Evolutionary conservation across 345 rosid genomes (phyloP).

Genomic region (Erysimum cheiranthoides): DNA sequence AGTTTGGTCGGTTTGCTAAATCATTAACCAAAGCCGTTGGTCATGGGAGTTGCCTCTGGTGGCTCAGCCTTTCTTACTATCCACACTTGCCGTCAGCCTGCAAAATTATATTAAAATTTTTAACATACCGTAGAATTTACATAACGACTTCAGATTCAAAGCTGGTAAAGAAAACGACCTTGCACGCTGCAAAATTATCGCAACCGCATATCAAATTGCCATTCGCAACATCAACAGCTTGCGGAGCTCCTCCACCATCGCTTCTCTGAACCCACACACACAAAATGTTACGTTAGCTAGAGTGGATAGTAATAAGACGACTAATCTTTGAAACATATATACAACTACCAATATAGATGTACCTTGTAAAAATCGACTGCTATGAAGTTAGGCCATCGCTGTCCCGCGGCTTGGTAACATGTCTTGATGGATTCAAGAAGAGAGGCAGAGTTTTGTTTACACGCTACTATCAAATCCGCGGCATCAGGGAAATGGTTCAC

Average conservation of each 20-base stretch:
- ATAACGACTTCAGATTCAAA: background rate
- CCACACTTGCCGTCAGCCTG: slow-evolving; percentile 39
- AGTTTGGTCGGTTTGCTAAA: slow-evolving; percentile 15
- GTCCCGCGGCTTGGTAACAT: slow-evolving; percentile 70
- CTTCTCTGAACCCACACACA: slow-evolving; percentile 60
- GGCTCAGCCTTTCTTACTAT: slow-evolving; percentile 13
- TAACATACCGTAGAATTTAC: background rate
- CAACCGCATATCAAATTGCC: slow-evolving; percentile 88
- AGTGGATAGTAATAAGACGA: background rate
- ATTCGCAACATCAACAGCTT: slow-evolving; percentile 65
- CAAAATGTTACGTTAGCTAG: background rate
- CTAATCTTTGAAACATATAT: background rate
- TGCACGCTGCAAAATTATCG: slow-evolving; percentile 63
- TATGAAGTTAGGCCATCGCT: slow-evolving; percentile 95
- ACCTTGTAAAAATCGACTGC: slow-evolving; percentile 95
- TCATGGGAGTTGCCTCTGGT: slow-evolving; percentile 7
- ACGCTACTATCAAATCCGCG: slow-evolving; percentile 61
- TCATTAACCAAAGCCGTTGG: slow-evolving; percentile 17
- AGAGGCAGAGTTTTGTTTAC: slow-evolving; percentile 83
- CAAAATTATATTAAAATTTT: background rate
- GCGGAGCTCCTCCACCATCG: slow-evolving; percentile 83
- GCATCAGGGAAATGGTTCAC: slow-evolving; percentile 74
- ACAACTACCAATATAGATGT: slow-evolving; percentile 2
- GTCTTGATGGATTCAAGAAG: slow-evolving; percentile 63
- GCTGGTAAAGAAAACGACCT: slow-evolving; percentile 45